These are phyloP conservation scores for Leptographium galeiforme DNA, from an alignment of 2,329 filamentous ascomycete genomes.

Conservation along the genomic window DNA sequence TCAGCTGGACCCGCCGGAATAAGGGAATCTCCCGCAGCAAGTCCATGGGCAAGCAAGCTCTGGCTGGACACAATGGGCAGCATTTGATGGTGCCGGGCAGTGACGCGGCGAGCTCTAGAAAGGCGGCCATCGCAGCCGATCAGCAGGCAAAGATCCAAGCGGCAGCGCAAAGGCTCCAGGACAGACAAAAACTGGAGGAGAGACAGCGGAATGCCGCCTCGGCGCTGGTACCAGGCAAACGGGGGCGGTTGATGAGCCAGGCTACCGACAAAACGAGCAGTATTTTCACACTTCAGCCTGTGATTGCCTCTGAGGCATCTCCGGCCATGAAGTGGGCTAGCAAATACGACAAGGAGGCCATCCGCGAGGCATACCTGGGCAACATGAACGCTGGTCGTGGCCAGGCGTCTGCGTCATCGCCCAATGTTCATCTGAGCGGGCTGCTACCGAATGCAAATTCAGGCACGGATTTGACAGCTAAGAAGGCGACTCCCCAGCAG, in stretches of 20 bases:
- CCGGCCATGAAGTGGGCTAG: constrained; percentile 95
- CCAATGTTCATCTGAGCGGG: constrained; percentile 7
- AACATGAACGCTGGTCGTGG: constrained; percentile 62
- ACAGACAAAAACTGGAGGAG: constrained; percentile 49
- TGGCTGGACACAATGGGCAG: constrained; percentile 28
- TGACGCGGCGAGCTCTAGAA: constrained; percentile 41
- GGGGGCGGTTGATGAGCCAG: constrained; percentile 38
- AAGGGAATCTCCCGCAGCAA: constrained; percentile 53
- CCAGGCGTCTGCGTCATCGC: constrained; percentile 5
- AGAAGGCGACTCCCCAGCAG: constrained; percentile 4
- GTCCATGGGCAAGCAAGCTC: constrained; percentile 50
- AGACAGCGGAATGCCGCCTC: constrained; percentile 21
- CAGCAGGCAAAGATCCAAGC: constrained; percentile 89
- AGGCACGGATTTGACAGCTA: neutral
- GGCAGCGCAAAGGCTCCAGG: constrained; percentile 72
- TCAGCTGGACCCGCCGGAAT: constrained; percentile 67
- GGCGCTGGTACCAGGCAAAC: constrained; percentile 18
- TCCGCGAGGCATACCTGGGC: constrained; percentile 74
- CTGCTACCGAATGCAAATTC: neutral
- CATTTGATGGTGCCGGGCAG: constrained; percentile 26
- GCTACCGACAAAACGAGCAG: constrained; percentile 69
- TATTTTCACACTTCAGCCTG: constrained; percentile 73
- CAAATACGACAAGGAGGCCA: constrained; percentile 82
- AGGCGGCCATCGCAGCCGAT: constrained; percentile 74
- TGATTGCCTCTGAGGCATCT: constrained; percentile 73